Evolutionary conservation across 2,329 filamentous ascomycete genomes (phyloP).

Genomic region (Alternaria tenuissima): DNA sequence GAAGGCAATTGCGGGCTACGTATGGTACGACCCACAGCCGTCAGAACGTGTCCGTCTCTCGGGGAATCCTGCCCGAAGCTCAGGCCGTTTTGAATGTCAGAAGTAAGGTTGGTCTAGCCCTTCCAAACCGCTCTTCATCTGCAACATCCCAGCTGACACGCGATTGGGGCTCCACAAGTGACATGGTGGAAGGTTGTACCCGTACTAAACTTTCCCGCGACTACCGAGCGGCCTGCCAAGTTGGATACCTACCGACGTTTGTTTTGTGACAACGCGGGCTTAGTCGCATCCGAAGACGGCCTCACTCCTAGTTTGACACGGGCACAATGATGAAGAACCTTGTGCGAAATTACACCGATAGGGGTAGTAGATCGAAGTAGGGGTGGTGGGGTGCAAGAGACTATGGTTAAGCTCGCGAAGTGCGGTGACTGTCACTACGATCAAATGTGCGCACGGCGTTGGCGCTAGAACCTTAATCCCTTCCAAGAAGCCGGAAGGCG

Average conservation of each 20-base stretch:
- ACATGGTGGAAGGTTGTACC: conserved; percentile 30
- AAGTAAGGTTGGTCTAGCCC: conserved; percentile 37
- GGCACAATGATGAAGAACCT: neutral
- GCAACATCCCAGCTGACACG: conserved; percentile 41
- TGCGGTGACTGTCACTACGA: conserved; percentile 12
- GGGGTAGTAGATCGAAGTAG: conserved; percentile 19
- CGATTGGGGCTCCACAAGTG: conserved; percentile 35
- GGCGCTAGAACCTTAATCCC: conserved; percentile 25
- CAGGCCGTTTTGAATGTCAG: conserved; percentile 37
- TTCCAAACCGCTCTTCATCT: conserved; percentile 28
- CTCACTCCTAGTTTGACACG: neutral
- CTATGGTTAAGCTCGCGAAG: conserved; percentile 19
- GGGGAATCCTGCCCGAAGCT: conserved; percentile 42
- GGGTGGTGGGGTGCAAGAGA: conserved; percentile 27
- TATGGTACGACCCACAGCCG: conserved; percentile 31
- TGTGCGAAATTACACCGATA: neutral
- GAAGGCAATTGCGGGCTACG: conserved; percentile 25
- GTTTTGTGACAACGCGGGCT: conserved; percentile 2
- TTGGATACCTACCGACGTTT: conserved; percentile 11
- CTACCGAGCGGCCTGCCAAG: conserved; percentile 30
- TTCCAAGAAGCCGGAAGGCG: conserved; percentile 17
- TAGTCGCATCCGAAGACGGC: neutral
- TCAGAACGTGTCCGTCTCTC: conserved; percentile 34
- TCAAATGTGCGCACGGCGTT: conserved; percentile 24
- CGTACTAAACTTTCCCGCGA: conserved; percentile 34